phyloP scores from a whole-genome alignment of 139 green algal genomes.

The Tetradesmus obliquus region DNA sequence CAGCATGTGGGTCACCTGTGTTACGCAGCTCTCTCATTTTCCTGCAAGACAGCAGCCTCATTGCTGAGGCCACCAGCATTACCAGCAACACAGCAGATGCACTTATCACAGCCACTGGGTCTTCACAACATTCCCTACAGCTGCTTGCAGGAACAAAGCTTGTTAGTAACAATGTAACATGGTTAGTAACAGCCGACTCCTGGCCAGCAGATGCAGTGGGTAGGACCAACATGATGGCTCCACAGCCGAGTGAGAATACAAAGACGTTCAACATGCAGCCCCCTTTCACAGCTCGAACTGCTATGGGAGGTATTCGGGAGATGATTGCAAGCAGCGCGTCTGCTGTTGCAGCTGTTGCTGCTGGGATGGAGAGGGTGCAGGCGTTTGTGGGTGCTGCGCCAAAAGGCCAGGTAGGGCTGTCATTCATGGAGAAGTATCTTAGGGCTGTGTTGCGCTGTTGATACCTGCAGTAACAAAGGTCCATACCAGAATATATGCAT shows the following conservation, averaged over 20 bases:
- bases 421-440: neutral
- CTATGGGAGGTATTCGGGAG: neutral
- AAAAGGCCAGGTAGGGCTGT: neutral
- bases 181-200: neutral
- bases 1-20: neutral
- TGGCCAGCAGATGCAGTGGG: neutral
- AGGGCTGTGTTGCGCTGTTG: neutral
- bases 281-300: neutral
- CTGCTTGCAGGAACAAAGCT: slow-evolving; percentile 1
- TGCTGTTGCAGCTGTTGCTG: neutral
- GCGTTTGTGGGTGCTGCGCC: neutral
- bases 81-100: slow-evolving; percentile 1
- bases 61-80: neutral
- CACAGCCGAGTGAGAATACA: neutral
- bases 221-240: neutral
- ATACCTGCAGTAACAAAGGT: too few species aligned
- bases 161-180: neutral
- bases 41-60: neutral
- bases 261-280: neutral
- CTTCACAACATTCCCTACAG: neutral
- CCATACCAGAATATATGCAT: too few species aligned
- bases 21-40: neutral
- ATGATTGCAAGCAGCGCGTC: neutral
- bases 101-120: neutral
- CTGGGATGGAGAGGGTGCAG: neutral